Evolutionary conservation across 306 rosid species (phyloP).

Genomic region (Quercus robur): DNA sequence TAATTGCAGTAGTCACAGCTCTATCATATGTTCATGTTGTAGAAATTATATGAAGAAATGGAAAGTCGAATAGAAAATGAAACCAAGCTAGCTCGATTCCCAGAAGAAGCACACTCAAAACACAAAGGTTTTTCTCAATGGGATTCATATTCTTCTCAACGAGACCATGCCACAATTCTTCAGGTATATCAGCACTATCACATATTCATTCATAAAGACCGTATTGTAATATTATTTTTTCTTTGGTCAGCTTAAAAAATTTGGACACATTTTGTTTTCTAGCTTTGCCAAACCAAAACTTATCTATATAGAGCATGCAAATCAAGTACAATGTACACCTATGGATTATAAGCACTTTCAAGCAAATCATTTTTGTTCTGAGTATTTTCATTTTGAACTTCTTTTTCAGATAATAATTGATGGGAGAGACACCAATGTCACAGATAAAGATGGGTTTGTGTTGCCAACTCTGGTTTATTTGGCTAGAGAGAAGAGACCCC

Average conservation of each 20-base stretch:
- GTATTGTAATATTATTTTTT: too few species aligned
- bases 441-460: constrained; percentile 45
- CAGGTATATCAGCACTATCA: constrained; percentile 35
- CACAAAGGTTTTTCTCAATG: constrained; percentile 60
- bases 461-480: constrained; percentile 76
- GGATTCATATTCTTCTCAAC: constrained; percentile 57
- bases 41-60: constrained; percentile 70
- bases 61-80: constrained; percentile 45
- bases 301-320: neutral
- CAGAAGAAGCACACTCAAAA: constrained; percentile 46
- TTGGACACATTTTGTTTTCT: neutral
- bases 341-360: too few species aligned
- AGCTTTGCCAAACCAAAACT: neutral
- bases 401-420: constrained; percentile 57
- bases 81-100: constrained; percentile 37
- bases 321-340: neutral
- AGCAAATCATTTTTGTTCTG: neutral
- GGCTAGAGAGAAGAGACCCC: constrained; percentile 86
- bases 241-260: too few species aligned
- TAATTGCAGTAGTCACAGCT: neutral
- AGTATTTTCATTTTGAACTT: neutral
- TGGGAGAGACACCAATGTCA: constrained; percentile 44
- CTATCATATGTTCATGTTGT: neutral
- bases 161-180: constrained; percentile 68
- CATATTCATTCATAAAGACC: neutral